Evolutionary conservation across 345 rosid species (phyloP), one percentile per base, ranked within the genome.

Genomic region (Kandelia obovata): DNA sequence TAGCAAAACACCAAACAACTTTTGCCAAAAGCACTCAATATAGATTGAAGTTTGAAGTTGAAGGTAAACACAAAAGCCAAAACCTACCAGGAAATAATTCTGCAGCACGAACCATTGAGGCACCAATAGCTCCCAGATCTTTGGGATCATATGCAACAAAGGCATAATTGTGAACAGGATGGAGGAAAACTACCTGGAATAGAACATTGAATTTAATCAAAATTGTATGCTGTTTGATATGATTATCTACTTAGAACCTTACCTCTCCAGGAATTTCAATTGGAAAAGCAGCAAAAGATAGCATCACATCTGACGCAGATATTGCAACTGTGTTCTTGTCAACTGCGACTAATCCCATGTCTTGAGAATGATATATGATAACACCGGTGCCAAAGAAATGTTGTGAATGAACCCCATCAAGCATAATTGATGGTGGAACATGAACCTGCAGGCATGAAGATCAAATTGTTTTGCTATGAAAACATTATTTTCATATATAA

Each of bases 211-310:
- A 56, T 75, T 77, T 49, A 77, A 64, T 68, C 75, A 69, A 71
- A 61, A 49, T 31, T 49, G 30, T 1, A 27, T 25, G 34, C 3
- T 15, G 23, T 7, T 74, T 72, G 58, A 25, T 47, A 60, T 27
- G 32, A 61, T 57, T 51, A 21, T 49, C 17, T 58, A 15, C 3
- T 32, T 25, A 60, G 64, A 71, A 64, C 53, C 68, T 75, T 77
- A 95, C 98, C 96, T 95, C 92, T 72, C 97, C 99, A 25, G 97
- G 97, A 81, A 92, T 87, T 86, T 95, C 99, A 73, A 92, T 85
- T 47, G 99, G 97, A 78, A 81, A 92, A 68, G 96, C 99, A 73
- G 97, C 92, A 76, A 95, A 95, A 16, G 99, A 92, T 77, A 95
- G 71, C 90, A 95, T 87, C 86, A 95, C 89, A 78, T 95, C 99